Base-by-base conservation (phyloP, 495 filamentous ascomycete genomes). In the Podospora bellae-mahoneyi region DNA sequence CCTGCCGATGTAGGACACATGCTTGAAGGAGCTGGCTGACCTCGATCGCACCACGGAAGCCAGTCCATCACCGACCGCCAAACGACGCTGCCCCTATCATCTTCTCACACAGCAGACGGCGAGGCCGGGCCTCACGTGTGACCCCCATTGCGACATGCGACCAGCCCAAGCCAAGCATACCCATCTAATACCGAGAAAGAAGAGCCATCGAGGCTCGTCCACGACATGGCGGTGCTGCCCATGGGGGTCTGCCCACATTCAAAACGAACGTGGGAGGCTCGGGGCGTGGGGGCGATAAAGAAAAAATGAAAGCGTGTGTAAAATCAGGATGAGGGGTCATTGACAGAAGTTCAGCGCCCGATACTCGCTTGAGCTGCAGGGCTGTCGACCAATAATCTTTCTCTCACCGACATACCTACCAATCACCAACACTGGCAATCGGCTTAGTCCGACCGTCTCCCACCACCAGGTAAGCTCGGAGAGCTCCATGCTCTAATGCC, bases 351-450 rank as follows among this genome's bases (percentile, higher is more conserved):
- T 20, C 28, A 32, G 34, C 19, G 6, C 30, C 61, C 32, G 61
- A 63, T 63, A 48, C 61, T 63, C 61, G 61, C 61, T 63, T 63
- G 61, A 63, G 61, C 61, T 63, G 61, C 61, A 63, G 27, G 30
- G n/a, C n/a, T 28, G 15, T 63, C 32, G 30, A 63, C 32, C 61
- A 63, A 44, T 63, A 34, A 34, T 48, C 32, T 63, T 63, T 39
- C 30, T 26, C 32, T 39, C 61, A 63, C 16, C 19, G 61, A 63
- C 34, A 34, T 18, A 48, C 61, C 34, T 32, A 63, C 61, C 61
- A 63, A 63, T 48, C 61, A 23, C n/a, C 30, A 19, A 63, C 27
- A 32, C 20, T 32, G 59, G 32, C 32, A 32, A 61, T 32, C 59
- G 28, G 23, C 7, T 32, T 27, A 48, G 39, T 16, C 39, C 15